Conservation (phyloP, 305 asterid species). For the Fraxinus platypoda region DNA sequence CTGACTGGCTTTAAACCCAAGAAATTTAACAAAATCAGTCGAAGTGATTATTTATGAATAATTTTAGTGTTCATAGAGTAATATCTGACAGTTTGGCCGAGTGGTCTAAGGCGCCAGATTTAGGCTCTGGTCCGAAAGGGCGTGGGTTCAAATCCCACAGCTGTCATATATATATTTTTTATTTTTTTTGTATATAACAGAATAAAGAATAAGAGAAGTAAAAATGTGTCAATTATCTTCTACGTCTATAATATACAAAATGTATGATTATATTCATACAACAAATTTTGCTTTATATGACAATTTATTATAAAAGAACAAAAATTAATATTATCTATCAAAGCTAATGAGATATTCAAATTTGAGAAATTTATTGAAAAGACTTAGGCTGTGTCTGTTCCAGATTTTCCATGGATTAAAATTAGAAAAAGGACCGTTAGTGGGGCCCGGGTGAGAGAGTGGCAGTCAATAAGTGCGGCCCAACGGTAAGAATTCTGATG, state of each 20-base stretch:
- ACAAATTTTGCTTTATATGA: background rate
- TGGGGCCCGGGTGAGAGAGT: too few relatives aligned
- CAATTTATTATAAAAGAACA: background rate
- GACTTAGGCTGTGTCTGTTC: too few relatives aligned
- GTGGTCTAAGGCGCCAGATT: constrained; percentile 98
- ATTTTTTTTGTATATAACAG: too few relatives aligned
- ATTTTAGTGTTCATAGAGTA: fast-evolving
- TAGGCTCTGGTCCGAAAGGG: constrained; percentile 91
- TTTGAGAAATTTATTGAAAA: background rate
- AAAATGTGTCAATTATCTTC: background rate
- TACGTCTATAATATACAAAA: too few relatives aligned
- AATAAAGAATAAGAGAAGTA: too few relatives aligned
- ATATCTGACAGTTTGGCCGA: constrained; percentile 81
- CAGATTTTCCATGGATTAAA: too few relatives aligned
- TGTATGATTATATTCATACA: background rate
- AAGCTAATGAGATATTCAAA: background rate
- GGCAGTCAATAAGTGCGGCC: too few relatives aligned
- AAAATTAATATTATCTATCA: background rate
- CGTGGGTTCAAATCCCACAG: constrained; percentile 88
- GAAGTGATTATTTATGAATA: background rate
- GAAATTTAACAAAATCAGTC: background rate
- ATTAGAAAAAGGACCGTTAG: too few relatives aligned
- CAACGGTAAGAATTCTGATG: too few relatives aligned
- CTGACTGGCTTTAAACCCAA: background rate
- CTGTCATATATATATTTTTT: constrained; percentile 42